phyloP scores from a whole-genome alignment of 805 yeast species.

The Pichia paraexigua region DNA sequence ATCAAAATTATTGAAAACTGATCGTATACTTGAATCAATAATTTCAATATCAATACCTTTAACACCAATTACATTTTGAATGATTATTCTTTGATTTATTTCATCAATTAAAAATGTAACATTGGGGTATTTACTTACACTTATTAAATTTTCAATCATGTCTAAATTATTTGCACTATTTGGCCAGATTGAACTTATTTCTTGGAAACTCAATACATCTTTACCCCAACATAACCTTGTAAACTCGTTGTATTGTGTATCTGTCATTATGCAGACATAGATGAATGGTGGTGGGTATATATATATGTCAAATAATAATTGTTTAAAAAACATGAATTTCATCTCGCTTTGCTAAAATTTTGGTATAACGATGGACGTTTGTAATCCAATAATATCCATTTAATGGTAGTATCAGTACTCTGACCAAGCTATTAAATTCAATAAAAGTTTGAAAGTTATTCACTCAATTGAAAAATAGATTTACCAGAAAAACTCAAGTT shows the following conservation, averaged over 20 bases:
- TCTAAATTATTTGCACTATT: background rate
- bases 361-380: no score
- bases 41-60: background rate
- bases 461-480: no score
- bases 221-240: background rate
- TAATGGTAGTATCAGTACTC: no score
- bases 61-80: background rate
- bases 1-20: background rate
- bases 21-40: background rate
- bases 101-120: background rate
- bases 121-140: background rate
- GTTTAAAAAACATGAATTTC: no score
- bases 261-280: background rate
- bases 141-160: background rate
- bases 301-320: no score
- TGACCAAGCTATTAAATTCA: no score
- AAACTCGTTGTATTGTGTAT: background rate
- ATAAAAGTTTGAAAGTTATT: no score
- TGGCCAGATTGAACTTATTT: background rate
- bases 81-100: background rate
- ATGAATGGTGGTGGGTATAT: no score
- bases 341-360: no score
- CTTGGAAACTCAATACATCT: background rate
- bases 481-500: no score
- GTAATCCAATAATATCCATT: no score